Evolutionary conservation across 495 filamentous ascomycete genomes (phyloP), one percentile per base, ranked within the genome.

Genomic region (Penicillium cataractarum): DNA sequence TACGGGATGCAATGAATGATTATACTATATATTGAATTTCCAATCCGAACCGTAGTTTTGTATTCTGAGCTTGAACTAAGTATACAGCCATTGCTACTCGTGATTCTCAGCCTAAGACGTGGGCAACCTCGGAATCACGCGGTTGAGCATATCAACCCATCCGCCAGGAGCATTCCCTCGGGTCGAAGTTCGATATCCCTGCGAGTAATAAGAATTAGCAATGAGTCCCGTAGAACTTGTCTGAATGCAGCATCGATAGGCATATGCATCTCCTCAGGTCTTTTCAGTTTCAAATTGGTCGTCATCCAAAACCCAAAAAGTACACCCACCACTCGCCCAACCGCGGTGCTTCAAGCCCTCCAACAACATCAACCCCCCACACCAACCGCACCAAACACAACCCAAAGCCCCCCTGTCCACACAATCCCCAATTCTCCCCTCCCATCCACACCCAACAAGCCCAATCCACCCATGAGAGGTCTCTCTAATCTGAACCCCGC

Each of bases 251-350:
- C 31, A 7, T 10, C 31, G 57, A 52, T 10, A 13, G 17, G n/a
- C 13, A 50, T 12, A 24, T 24, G 15, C 7, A 22, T 78, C 75
- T 81, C 76, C 83, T 86, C 84, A 86, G 84, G 74, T 83, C 83
- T 86, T 86, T 86, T 84, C 81, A 84, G 78, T 86, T 79, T 78
- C 70, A 66, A 63, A 65, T 73, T 66, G 70, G 71, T 80, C 83
- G 65, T 84, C 81, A 85, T 79, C 51, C 78, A 66, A 59, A 59
- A 51, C 61, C 62, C 63, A 35, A 75, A 71, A 68, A 66, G 54
- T 37, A 51, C 65, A 55, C 61, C 62, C 67, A 67, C 57, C 75
- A 61, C 50, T 29, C 26, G 29, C 66, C 32, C 51, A 54, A 54
- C 71, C 70, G 74, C 74, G 72, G 75, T 75, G 71, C 71, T 70